These are phyloP conservation scores for Neofusicoccum cordaticola DNA, from an alignment of 2,329 filamentous ascomycete genomes.

Conservation along the genomic window DNA sequence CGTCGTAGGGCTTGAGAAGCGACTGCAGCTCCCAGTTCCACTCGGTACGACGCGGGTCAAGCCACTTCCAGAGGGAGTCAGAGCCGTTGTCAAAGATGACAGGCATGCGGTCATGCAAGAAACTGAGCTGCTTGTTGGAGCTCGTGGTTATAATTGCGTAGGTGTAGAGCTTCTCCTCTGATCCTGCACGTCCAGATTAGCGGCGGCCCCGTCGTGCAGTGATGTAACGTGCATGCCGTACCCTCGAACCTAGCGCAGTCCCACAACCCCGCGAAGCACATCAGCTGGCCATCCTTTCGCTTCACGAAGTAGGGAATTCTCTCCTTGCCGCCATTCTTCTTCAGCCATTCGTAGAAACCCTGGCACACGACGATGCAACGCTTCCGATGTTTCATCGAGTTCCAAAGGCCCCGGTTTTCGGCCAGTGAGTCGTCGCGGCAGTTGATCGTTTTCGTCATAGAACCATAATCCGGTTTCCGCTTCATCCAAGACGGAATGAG, in stretches of 20 bases:
- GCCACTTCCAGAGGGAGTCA: constrained; percentile 68
- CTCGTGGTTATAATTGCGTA: constrained; percentile 94
- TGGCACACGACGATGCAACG: constrained; percentile 84
- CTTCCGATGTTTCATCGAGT: constrained; percentile 82
- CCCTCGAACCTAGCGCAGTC: constrained; percentile 81
- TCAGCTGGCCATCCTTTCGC: constrained; percentile 75
- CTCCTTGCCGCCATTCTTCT: constrained; percentile 71
- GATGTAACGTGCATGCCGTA: constrained; percentile 31
- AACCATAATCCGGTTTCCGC: constrained; percentile 71
- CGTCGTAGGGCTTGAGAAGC: constrained; percentile 74
- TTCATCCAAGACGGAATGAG: constrained; percentile 93
- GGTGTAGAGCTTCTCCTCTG: constrained; percentile 71
- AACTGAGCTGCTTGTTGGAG: constrained; percentile 76
- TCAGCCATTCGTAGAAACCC: constrained; percentile 96
- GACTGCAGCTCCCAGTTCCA: constrained; percentile 79
- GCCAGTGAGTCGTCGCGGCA: constrained; percentile 85
- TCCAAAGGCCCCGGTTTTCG: constrained; percentile 81
- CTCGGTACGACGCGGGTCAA: constrained; percentile 67
- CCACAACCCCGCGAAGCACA: constrained; percentile 91
- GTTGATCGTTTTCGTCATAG: constrained; percentile 86
- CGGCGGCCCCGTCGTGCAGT: constrained; percentile 21
- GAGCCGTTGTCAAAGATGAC: constrained; percentile 80
- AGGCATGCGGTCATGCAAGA: constrained; percentile 93
- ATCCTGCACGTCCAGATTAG: constrained; percentile 42
- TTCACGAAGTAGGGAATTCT: constrained; percentile 83